These are phyloP conservation scores for Schizochytrium sp. DNA, from an alignment of 108 stramenopile species.

Conservation along the genomic window DNA sequence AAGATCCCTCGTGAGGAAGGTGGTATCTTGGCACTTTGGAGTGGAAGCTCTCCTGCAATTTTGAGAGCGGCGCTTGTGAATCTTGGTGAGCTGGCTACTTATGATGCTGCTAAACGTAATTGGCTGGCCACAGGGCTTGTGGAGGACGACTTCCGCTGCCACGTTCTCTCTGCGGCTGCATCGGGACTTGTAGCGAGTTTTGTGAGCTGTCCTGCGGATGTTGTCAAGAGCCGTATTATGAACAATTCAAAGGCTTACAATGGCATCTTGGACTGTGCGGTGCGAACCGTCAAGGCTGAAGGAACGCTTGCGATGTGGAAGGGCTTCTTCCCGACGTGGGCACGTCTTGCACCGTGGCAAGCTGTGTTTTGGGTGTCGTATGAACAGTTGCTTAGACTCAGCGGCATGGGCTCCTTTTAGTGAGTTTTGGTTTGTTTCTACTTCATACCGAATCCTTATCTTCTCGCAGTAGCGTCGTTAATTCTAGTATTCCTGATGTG, in stretches of 20 bases:
- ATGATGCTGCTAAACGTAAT: slow-evolving; percentile 43
- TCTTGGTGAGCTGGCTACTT: slow-evolving; percentile 39
- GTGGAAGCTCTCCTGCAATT: background rate
- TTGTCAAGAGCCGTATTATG: slow-evolving; percentile 51
- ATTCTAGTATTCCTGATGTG: too few relatives aligned
- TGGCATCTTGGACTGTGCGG: background rate
- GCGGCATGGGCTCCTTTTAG: slow-evolving; percentile 21
- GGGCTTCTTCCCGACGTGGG: slow-evolving; percentile 42
- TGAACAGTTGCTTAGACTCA: slow-evolving; percentile 23
- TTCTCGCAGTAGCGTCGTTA: background rate
- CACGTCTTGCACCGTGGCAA: slow-evolving; percentile 20
- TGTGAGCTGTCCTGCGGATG: slow-evolving; percentile 36
- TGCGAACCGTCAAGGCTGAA: slow-evolving; percentile 14
- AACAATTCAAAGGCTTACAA: background rate
- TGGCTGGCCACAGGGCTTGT: slow-evolving; percentile 5
- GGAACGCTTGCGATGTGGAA: slow-evolving; percentile 51
- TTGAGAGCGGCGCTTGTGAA: slow-evolving; percentile 27
- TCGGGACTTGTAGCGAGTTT: slow-evolving; percentile 21
- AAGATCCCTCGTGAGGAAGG: slow-evolving; percentile 26
- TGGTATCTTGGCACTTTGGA: slow-evolving; percentile 17
- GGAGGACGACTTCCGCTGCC: slow-evolving; percentile 15
- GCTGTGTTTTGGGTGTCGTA: background rate
- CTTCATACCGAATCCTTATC: too few relatives aligned
- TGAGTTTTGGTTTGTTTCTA: background rate
- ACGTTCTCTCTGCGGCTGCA: background rate